Evolutionary conservation across 2,329 filamentous ascomycete species (phyloP), one percentile per base, ranked within the genome.

Genomic region (Fusarium sp.): DNA sequence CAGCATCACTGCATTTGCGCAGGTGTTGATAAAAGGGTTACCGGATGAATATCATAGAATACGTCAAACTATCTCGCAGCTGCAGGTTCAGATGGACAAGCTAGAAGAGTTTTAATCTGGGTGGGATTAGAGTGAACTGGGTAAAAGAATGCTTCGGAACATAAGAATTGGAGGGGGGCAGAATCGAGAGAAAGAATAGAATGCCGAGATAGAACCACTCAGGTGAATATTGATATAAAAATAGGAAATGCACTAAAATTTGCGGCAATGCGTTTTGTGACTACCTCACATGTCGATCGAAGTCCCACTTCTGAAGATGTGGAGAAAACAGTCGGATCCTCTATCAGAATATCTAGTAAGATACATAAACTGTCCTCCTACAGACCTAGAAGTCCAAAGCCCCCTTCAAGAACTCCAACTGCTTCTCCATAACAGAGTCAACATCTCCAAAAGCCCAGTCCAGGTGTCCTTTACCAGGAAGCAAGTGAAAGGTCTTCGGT

Each of bases 371-470:
- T 16, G 2, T 18, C 8, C 4, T 9, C 16, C 3, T 4, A n/a
- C n/a, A n/a, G 9, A 4, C 11, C 43, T 46, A 46, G 26, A 46
- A 46, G 3, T 46, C 12, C 43, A 46, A 31, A n/a, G 43, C 43
- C 12, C 24, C 43, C 26, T 46, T 46, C n/a, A 46, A 12, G 43
- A 46, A 46, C 10, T 46, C 26, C 26, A 46, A 46, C 43, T 46
- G 43, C 24, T 46, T 46, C n/a, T 46, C 43, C 43, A 46, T 46
- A 8, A 46, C 43, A 18, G 26, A 46, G 26, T 46, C 43, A 31
- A 46, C 43, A 46, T 46, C 43, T 4, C 43, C 43, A 21, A 46
- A 46, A 31, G 43, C 43, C 43, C 43, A 46, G 9, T 46, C 43
- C 15, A 46, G 29, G 6, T 46, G 43, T 2, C 43, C 43, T n/a